Evolutionary conservation across 768 basidiomycete species (phyloP), one percentile per base, ranked within the genome.

Genomic region (Leccinum rimulosum): DNA sequence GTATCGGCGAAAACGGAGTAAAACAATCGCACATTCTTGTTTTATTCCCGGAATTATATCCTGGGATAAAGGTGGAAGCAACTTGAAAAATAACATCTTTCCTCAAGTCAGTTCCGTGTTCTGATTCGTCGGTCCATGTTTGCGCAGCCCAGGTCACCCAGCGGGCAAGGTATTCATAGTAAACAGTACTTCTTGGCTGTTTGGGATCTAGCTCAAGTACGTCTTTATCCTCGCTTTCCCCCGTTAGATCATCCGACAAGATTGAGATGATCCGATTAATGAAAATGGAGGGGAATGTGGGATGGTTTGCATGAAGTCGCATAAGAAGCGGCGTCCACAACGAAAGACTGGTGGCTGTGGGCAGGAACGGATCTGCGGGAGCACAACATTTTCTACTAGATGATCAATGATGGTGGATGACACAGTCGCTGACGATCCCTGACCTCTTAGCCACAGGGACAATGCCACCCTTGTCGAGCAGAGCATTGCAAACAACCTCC

Each of bases 401-500:
- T 48, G 15, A 56, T 69, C n/a, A 56, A 58, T 33, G n/a, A 57
- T 8, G 43, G 19, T 45, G 8, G 4, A 57, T 0, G 15, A 30
- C 3, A 52, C 6, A 28, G 30, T 54, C 51, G 14, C 7, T 25
- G 35, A 43, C 7, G 33, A 19, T 45, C 50, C 65, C 82, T 62
- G 62, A 95, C 96, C 87, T 94, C 75, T 86, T 91, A 1, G 93
- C 88, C 2, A 89, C 64, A 8, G 96, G 95, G 4, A 98, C 87
- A 8, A 98, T 75, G 10, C 78, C 83, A 10, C 93, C 93, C 60
- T 81, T 83, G 57, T 84, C 85, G 52, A 91, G 64, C 12, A 98
- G 74, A 1, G 74, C 80, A 50, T 87, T 84, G 56, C 85, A 87
- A 2, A 98, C 72, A 36, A 74, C 73, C 55, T 91, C 88, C 47